A percentile compares a stretch with the other conserved stretches of the same genome.
Conservation (phyloP, 208 protist genomes). For the Crithidia fasciculata region DNA sequence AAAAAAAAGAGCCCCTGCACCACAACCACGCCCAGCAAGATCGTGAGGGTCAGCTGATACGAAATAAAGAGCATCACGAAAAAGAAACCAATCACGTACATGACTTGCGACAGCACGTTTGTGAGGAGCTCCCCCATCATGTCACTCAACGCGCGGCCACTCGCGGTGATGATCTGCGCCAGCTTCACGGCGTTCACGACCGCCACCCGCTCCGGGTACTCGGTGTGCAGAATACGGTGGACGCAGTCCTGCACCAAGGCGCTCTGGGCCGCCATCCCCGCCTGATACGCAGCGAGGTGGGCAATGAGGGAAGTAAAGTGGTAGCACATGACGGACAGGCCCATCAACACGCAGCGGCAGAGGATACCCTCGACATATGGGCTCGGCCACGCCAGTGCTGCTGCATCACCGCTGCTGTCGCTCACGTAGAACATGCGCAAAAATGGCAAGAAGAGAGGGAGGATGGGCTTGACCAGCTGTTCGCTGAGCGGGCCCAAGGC, state of each 20-base stretch:
- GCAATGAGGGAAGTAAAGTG: constrained; percentile 54
- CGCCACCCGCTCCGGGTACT: constrained; percentile 54
- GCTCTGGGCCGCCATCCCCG: constrained; percentile 43
- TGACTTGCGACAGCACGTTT: constrained; percentile 48
- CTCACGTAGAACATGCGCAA: neutral
- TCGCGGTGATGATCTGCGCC: constrained; percentile 51
- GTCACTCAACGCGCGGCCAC: constrained; percentile 43
- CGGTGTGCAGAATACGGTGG: constrained; percentile 36
- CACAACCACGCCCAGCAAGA: constrained; percentile 41
- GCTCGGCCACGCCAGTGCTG: neutral
- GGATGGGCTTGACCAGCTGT: constrained; percentile 25
- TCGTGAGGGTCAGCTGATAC: constrained; percentile 51
- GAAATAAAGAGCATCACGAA: constrained; percentile 64
- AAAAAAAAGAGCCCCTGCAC: constrained; percentile 63
- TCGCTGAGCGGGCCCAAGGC: constrained; percentile 21
- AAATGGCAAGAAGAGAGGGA: constrained; percentile 23
- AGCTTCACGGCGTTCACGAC: constrained; percentile 58
- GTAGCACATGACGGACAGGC: constrained; percentile 39
- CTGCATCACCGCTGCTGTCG: neutral
- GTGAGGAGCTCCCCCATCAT: constrained; percentile 59
- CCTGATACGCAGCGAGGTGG: constrained; percentile 56
- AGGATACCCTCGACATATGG: constrained; percentile 41
- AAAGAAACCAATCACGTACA: constrained; percentile 39
- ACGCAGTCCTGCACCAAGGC: constrained; percentile 46
- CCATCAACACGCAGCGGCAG: constrained; percentile 51